phyloP scores from a whole-genome alignment of 805 yeast genomes.

The Pichia membranifaciens region DNA sequence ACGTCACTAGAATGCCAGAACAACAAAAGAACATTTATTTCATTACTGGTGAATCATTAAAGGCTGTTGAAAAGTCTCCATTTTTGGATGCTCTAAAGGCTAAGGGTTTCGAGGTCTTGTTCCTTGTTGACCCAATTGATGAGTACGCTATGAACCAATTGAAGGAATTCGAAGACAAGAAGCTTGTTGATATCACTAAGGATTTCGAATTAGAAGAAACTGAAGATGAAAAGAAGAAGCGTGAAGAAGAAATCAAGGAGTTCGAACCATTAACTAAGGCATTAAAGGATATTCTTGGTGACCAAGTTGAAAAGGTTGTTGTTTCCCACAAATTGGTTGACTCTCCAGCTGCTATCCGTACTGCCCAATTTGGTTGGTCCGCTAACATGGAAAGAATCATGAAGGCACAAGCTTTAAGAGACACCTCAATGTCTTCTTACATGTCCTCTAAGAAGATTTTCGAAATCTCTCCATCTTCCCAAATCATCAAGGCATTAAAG shows the following conservation, averaged over 20 bases:
- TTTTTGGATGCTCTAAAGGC: conserved; percentile 98
- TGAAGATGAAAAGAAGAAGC: conserved; percentile 91
- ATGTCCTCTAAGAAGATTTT: conserved; percentile 99
- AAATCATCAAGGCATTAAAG: conserved; percentile 93
- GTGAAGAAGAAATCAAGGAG: conserved; percentile 91
- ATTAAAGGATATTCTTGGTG: conserved; percentile 95
- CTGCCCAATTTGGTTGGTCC: conserved; percentile 99
- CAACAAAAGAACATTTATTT: conserved; percentile 99
- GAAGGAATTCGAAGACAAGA: conserved; percentile 99
- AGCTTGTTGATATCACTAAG: conserved; percentile 97
- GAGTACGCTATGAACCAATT: conserved; percentile 99
- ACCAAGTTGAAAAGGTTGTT: conserved; percentile 98
- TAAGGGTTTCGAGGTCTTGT: conserved; percentile 96
- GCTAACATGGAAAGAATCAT: conserved; percentile 99
- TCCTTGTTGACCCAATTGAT: conserved; percentile 98
- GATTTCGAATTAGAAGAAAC: conserved; percentile 98
- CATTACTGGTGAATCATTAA: conserved; percentile 97
- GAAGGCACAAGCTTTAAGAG: conserved; percentile 99
- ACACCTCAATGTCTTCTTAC: conserved; percentile 97
- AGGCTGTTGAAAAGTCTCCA: conserved; percentile 98
- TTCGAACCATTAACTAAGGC: conserved; percentile 92
- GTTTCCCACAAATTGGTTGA: conserved; percentile 96
- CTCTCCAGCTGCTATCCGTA: conserved; percentile 99
- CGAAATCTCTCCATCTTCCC: conserved; percentile 95
- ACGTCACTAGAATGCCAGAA: conserved; percentile 99